Percentiles rank a stretch among this genome's conserved stretches.
Evolutionary conservation across 139 green algal genomes (phyloP).

Genomic region (Coelastrella sp.): DNA sequence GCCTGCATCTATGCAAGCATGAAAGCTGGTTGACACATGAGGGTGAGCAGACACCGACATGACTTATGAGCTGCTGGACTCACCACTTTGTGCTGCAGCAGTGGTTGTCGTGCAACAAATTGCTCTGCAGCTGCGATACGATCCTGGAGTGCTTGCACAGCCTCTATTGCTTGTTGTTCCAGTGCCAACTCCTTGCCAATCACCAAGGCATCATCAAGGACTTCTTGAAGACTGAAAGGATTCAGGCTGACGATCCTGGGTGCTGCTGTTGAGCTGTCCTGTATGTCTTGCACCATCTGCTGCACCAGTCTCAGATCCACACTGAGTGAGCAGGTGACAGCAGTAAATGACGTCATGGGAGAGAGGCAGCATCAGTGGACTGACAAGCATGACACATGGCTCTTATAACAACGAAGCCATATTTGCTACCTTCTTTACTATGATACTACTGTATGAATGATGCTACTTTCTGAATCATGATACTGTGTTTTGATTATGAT

Average conservation of each 20-base stretch:
- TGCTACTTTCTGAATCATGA: too few species aligned
- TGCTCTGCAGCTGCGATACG: slow-evolving; percentile 50
- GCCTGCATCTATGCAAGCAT: too few species aligned
- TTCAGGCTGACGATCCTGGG: slow-evolving; percentile 72
- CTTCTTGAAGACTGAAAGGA: slow-evolving; percentile 68
- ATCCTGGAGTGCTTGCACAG: slow-evolving; percentile 44
- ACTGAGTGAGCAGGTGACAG: neutral
- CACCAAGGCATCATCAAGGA: slow-evolving; percentile 58
- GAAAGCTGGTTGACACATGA: too few species aligned
- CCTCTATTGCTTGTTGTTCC: slow-evolving; percentile 34
- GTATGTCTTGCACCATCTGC: slow-evolving; percentile 47
- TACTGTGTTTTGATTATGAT: too few species aligned
- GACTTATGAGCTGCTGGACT: too few species aligned
- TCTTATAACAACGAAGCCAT: too few species aligned
- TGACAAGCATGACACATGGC: too few species aligned
- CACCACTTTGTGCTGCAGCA: slow-evolving; percentile 36
- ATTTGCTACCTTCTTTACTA: too few species aligned
- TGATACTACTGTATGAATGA: too few species aligned
- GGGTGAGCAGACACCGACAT: too few species aligned
- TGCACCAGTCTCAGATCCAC: slow-evolving; percentile 74
- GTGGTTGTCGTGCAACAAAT: slow-evolving; percentile 37
- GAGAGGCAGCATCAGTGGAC: too few species aligned
- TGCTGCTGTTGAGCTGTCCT: slow-evolving; percentile 5
- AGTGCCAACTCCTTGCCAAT: slow-evolving; percentile 55
- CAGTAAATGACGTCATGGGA: too few species aligned